A percentile compares a stretch with the other conserved stretches of the same genome.
These are phyloP conservation scores for Venturia carpophila DNA, from an alignment of 2,329 filamentous ascomycete species.

Conservation along the genomic window DNA sequence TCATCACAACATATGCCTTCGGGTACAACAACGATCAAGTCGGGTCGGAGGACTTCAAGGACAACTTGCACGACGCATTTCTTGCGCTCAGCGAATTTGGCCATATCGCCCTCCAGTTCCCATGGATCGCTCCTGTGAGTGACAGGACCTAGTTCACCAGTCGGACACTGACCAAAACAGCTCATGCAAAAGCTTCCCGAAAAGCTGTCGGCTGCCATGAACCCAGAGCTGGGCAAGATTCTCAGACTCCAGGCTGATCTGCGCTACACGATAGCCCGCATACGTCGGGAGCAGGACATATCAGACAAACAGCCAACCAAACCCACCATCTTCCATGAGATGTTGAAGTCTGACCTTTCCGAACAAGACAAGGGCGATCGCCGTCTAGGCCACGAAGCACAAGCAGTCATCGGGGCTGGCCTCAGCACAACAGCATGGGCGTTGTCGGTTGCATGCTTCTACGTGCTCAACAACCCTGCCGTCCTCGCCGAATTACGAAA, in stretches of 20 bases:
- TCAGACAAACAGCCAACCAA: slow-evolving; percentile 3
- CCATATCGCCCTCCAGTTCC: slow-evolving; percentile 14
- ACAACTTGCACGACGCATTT: slow-evolving; percentile 17
- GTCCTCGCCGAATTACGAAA: slow-evolving; percentile 13
- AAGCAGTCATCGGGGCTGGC: slow-evolving; percentile 33
- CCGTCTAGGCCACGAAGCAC: slow-evolving; percentile 33
- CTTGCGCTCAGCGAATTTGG: slow-evolving; percentile 19
- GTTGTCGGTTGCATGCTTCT: slow-evolving; percentile 15
- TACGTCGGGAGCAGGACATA: neutral
- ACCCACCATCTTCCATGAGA: slow-evolving; percentile 17
- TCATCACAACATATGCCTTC: slow-evolving; percentile 15
- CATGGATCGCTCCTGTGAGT: slow-evolving; percentile 8
- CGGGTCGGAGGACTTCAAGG: slow-evolving; percentile 13
- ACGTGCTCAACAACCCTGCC: slow-evolving; percentile 19
- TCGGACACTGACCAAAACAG: neutral
- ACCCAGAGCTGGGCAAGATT: slow-evolving; percentile 11
- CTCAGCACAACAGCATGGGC: slow-evolving; percentile 31
- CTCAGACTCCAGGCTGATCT: slow-evolving; percentile 13
- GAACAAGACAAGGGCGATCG: slow-evolving; percentile 20
- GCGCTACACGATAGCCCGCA: neutral
- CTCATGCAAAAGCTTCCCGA: slow-evolving; percentile 13
- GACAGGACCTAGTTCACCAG: neutral
- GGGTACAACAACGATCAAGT: slow-evolving; percentile 16
- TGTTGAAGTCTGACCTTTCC: slow-evolving; percentile 20
- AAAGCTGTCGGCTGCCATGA: neutral